Evolutionary conservation across 306 rosid genomes (phyloP).

Genomic region (Cyamopsis tetragonoloba): DNA sequence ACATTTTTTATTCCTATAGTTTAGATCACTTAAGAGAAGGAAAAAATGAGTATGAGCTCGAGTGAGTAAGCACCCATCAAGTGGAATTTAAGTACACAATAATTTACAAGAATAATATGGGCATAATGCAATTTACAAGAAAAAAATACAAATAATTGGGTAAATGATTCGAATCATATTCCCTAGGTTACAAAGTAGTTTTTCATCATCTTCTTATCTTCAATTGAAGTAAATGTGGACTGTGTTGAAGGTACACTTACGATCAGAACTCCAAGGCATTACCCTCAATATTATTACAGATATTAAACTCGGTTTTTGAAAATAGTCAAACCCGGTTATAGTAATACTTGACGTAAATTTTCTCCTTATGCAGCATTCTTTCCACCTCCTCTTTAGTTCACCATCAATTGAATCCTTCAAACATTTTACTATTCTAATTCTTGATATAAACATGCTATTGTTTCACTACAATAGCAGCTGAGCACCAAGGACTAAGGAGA

Average conservation of each 20-base stretch:
- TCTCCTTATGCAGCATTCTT: not conserved
- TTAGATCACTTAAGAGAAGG: too few relatives aligned
- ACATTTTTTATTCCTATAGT: too few relatives aligned
- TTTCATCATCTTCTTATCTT: not conserved
- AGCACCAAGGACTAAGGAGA: not conserved
- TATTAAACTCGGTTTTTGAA: not conserved
- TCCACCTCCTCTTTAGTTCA: not conserved
- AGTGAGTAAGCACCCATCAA: too few relatives aligned
- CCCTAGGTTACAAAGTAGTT: too few relatives aligned
- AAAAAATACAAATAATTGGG: too few relatives aligned
- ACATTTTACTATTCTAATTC: constrained; percentile 1
- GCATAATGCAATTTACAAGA: too few relatives aligned
- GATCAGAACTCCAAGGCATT: not conserved
- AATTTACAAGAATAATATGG: too few relatives aligned
- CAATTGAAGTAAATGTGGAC: not conserved
- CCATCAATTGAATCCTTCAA: not conserved
- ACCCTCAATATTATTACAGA: not conserved
- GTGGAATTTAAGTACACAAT: too few relatives aligned
- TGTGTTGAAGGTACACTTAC: not conserved
- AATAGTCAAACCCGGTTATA: not conserved
- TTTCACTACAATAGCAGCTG: constrained; percentile 14
- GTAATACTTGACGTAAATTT: not conserved
- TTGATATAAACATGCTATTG: not conserved
- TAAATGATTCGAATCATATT: too few relatives aligned
- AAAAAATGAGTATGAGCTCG: too few relatives aligned